A percentile compares a stretch with the other conserved stretches of the same genome.
These are phyloP conservation scores for Linnemannia schmuckeri DNA, from an alignment of 192 early-diverging fungal genomes.

Conservation along the genomic window DNA sequence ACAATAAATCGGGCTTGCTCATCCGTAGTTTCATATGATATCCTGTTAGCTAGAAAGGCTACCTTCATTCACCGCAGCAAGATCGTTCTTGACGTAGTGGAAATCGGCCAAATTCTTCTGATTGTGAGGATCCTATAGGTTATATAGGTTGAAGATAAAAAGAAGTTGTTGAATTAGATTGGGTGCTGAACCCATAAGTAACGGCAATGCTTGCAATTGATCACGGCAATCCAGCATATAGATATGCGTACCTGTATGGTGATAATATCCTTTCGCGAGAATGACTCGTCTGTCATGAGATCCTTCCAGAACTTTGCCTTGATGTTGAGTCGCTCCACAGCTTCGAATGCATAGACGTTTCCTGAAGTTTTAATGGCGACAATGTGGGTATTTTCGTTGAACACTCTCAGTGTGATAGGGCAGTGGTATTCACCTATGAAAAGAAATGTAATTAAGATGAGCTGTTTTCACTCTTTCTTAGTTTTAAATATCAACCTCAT, in stretches of 20 bases:
- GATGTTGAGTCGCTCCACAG: conserved; percentile 89
- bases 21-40: neutral
- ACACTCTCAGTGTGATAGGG: conserved; percentile 92
- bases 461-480: neutral
- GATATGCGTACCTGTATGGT: conserved; percentile 74
- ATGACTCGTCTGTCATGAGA: conserved; percentile 88
- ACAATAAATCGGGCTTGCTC: neutral
- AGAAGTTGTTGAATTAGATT: conserved; percentile 5
- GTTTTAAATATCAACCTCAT: neutral
- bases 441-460: neutral
- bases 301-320: conserved; percentile 90
- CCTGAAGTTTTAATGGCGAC: conserved; percentile 88
- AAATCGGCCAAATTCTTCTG: conserved; percentile 78
- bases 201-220: neutral
- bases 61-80: conserved; percentile 68
- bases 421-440: conserved; percentile 82
- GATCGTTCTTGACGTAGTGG: conserved; percentile 79
- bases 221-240: neutral
- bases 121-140: conserved; percentile 82
- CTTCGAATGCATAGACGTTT: conserved; percentile 90
- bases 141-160: neutral
- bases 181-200: neutral
- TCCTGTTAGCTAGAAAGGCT: conserved; percentile 14
- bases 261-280: conserved; percentile 89
- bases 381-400: conserved; percentile 88